A percentile compares a stretch with the other conserved stretches of the same genome.
These are phyloP conservation scores for Rubia balearica DNA, from an alignment of 305 asterid genomes.

Conservation along the genomic window DNA sequence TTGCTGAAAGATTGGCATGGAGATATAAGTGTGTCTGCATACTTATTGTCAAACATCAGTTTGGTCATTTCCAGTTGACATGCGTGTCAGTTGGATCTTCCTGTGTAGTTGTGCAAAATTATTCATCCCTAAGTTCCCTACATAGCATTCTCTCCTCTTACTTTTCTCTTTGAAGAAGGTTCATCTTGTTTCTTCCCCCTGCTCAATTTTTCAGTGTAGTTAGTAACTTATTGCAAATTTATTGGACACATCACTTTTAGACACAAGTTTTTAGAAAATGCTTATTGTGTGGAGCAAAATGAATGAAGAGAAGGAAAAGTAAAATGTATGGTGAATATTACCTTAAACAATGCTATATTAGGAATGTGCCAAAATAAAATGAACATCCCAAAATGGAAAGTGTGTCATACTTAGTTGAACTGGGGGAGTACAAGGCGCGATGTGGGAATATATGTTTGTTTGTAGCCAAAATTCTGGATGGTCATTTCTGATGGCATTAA, in stretches of 20 bases:
- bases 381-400: too few relatives aligned
- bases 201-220: not conserved
- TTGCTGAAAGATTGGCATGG: not conserved
- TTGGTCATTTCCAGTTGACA: not conserved
- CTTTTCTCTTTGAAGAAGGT: not conserved
- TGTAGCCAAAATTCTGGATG: not conserved
- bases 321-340: too few relatives aligned
- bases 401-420: too few relatives aligned
- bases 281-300: too few relatives aligned
- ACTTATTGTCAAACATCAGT: not conserved
- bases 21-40: not conserved
- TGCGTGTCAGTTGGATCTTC: not conserved
- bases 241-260: too few relatives aligned
- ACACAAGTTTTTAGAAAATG: too few relatives aligned
- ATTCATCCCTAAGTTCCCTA: not conserved
- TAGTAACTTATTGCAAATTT: not conserved
- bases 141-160: not conserved
- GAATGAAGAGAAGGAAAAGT: too few relatives aligned
- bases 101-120: not conserved
- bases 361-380: too few relatives aligned
- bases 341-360: too few relatives aligned
- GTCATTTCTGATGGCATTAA: conserved; percentile 5
- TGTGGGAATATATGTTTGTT: not conserved
- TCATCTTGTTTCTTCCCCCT: not conserved
- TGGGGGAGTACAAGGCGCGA: too few relatives aligned